These are phyloP conservation scores for Cryptococcus sp. DNA, from an alignment of 1,284 basidiomycete genomes.

Conservation along the genomic window DNA sequence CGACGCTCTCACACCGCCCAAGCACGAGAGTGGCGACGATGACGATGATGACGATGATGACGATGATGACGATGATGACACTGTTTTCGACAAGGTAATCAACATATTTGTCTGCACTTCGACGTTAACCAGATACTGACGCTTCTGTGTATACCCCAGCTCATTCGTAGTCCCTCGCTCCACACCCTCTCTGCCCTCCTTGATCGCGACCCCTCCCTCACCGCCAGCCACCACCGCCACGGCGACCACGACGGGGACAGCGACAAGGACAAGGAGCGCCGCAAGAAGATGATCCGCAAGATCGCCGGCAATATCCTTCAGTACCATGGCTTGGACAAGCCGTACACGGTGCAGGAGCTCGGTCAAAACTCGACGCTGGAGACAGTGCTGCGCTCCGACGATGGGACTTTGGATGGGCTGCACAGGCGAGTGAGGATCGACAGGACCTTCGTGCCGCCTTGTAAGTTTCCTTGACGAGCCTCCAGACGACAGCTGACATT, in stretches of 20 bases:
- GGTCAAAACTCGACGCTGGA: conserved; percentile 61
- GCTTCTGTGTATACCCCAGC: conserved; percentile 3
- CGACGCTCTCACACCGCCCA: conserved; percentile 42
- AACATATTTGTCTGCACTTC: not conserved
- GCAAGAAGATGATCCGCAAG: conserved; percentile 53
- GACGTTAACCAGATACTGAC: conserved; percentile 5
- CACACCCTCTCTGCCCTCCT: conserved; percentile 28
- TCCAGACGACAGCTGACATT: not conserved
- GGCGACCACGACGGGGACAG: conserved; percentile 46
- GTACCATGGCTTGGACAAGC: conserved; percentile 62
- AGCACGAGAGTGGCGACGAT: no score
- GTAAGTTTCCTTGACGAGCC: conserved; percentile 22
- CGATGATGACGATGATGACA: conserved; percentile 31
- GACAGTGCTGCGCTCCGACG: conserved; percentile 57
- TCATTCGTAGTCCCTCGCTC: conserved; percentile 35
- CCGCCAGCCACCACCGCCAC: conserved; percentile 8
- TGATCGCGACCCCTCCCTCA: conserved; percentile 27
- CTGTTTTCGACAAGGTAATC: not conserved
- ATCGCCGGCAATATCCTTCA: conserved; percentile 59
- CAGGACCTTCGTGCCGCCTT: conserved; percentile 50
- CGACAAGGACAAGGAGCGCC: conserved; percentile 56
- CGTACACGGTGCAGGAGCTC: conserved; percentile 52
- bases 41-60: conserved; percentile 31
- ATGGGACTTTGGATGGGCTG: conserved; percentile 57
- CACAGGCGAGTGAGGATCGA: conserved; percentile 59